A percentile compares a stretch with the other conserved stretches of the same genome.
phyloP scores from a whole-genome alignment of 306 rosid genomes.

The Cicer yamashitae region DNA sequence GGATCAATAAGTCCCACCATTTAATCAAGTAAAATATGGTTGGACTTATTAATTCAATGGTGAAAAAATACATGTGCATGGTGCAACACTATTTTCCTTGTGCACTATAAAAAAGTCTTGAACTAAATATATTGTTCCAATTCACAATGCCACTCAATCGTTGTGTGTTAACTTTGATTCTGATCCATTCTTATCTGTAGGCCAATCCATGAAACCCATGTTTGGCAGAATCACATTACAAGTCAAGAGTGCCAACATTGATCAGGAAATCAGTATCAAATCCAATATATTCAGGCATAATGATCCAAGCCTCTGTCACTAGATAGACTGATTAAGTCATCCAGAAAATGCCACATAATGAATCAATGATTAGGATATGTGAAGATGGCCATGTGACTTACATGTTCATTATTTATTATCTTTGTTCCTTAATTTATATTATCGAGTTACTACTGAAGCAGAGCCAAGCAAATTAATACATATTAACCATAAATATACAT shows the following conservation, averaged over 20 bases:
- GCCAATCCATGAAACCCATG: slow-evolving; percentile 39
- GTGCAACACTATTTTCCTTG: too few species aligned
- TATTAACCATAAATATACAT: not conserved
- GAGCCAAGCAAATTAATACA: slow-evolving; percentile 1
- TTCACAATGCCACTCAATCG: slow-evolving; percentile 1
- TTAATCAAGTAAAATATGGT: too few species aligned
- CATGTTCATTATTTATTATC: not conserved
- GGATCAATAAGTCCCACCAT: too few species aligned
- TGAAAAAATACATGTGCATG: too few species aligned
- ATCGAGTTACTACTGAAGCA: not conserved
- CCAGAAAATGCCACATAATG: slow-evolving; percentile 12
- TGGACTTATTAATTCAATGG: too few species aligned
- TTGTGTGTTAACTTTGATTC: slow-evolving; percentile 2
- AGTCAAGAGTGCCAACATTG: not conserved
- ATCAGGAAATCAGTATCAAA: not conserved
- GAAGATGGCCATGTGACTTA: not conserved
- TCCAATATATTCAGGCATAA: not conserved
- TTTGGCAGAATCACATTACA: not conserved
- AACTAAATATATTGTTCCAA: not conserved
- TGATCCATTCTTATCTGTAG: slow-evolving; percentile 38
- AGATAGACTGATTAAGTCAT: not conserved
- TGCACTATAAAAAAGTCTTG: too few species aligned
- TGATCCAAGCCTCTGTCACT: not conserved
- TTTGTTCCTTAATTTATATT: not conserved
- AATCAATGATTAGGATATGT: not conserved